Base-by-base conservation (phyloP, 495 filamentous ascomycete species). In the Aspergillus cristatus region DNA sequence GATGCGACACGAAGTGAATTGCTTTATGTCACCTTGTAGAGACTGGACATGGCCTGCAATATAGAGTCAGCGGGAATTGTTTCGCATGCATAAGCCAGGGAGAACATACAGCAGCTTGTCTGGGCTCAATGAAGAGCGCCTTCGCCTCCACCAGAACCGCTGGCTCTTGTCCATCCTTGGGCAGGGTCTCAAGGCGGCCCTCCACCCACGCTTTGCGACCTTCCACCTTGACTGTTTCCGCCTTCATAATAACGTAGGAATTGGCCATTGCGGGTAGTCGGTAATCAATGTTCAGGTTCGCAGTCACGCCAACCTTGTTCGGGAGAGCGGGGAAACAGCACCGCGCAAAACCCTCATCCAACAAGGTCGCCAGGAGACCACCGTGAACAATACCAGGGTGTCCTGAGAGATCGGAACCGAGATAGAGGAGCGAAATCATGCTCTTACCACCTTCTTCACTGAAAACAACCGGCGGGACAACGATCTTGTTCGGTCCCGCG, bases 161-260 rank as follows among this genome's bases (percentile, higher is more conserved):
- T 7, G 82, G 78, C 28, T 71, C 72, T 51, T 78, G 65, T 13
- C 74, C 76, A 28, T 71, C 71, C 34, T 63, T 68, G 26, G 77
- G 75, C 10, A 96, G 68, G 15, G 86, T 82, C 72, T 95, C 90
- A 48, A 98, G 83, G 45, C 77, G 75, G 14, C 86, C 93, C 61
- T 87, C 81, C 5, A 96, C 89, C 90, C 90, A 98, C 14, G 89
- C 91, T 60, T 98, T 98, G 43, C 91, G 72, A 5, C 91, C 93
- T 55, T 97, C 90, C 7, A 87, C 84, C 67, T 84, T 93, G 14
- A 76, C 75, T 13, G 87, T 95, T 50, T 77, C 76, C 14, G 86
- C 93, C 37, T 74, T 74, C 32, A 98, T 59, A 16, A 91, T 85
- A 30, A 89, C 66, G 53, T 81, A 94, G 32, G 71, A 69, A n/a